Evolutionary conservation across 1,139 yeast genomes (phyloP).

Genomic region (Geotrichum australiense): DNA sequence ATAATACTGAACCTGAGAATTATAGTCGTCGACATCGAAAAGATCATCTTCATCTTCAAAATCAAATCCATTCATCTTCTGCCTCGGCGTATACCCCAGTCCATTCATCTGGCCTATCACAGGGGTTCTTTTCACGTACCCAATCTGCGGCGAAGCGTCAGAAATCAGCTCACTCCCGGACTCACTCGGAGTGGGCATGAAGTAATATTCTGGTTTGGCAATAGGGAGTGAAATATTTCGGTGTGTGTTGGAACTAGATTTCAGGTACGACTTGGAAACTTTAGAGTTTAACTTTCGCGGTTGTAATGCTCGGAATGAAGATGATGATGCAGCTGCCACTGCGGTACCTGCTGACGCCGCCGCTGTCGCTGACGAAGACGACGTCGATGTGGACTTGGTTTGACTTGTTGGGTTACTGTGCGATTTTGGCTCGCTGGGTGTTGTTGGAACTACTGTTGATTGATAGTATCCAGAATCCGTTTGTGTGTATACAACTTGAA

Average conservation of each 20-base stretch:
- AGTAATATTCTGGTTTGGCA: conserved; percentile 10
- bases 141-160: conserved; percentile 2
- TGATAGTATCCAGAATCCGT: conserved; percentile 6
- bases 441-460: conserved; percentile 9
- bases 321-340: too few relatives aligned
- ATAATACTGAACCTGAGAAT: too few relatives aligned
- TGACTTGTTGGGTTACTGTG: too few relatives aligned
- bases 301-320: conserved; percentile 8
- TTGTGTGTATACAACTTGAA: conserved; percentile 15
- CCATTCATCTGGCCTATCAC: too few relatives aligned
- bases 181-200: conserved; percentile 31
- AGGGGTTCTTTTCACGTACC: too few relatives aligned
- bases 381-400: too few relatives aligned
- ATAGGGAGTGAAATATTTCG: not conserved
- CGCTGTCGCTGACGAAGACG: too few relatives aligned
- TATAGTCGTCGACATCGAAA: too few relatives aligned
- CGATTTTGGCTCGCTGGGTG: not conserved
- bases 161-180: conserved; percentile 23
- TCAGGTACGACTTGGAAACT: conserved; percentile 3
- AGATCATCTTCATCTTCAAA: not conserved
- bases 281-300: conserved; percentile 9
- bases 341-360: too few relatives aligned
- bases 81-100: not conserved
- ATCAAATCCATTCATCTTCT: not conserved
- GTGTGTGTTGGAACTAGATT: conserved; percentile 1